A percentile compares a stretch with the other conserved stretches of the same genome.
These are phyloP conservation scores for Phytophthora brassicae DNA, from an alignment of 352 stramenopile genomes.

Conservation along the genomic window DNA sequence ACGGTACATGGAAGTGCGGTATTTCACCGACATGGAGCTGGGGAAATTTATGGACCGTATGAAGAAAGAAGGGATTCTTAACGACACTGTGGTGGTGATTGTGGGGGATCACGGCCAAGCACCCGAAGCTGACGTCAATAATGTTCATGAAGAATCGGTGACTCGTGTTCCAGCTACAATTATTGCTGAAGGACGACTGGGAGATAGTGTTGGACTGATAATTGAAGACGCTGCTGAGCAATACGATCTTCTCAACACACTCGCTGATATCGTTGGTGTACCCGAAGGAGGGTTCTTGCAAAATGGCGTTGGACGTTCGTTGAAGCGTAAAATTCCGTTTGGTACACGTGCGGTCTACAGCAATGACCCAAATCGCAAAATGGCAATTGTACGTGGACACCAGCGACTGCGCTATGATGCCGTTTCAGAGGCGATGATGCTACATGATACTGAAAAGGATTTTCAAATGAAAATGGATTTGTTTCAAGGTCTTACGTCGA, in stretches of 20 bases:
- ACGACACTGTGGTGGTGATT: constrained; percentile 65
- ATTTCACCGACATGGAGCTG: constrained; percentile 57
- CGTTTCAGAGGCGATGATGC: constrained; percentile 39
- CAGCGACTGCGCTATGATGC: constrained; percentile 46
- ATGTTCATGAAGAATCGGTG: constrained; percentile 44
- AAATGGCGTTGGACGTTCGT: constrained; percentile 53
- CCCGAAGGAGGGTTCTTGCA: constrained; percentile 52
- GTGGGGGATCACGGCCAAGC: constrained; percentile 57
- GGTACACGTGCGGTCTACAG: constrained; percentile 40
- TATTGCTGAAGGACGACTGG: constrained; percentile 53
- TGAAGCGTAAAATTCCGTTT: constrained; percentile 42
- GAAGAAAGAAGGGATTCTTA: constrained; percentile 43
- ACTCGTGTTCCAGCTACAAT: constrained; percentile 47
- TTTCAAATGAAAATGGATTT: constrained; percentile 40
- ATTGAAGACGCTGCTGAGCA: constrained; percentile 48
- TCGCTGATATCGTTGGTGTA: constrained; percentile 63
- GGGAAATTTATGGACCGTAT: constrained; percentile 61
- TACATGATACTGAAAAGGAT: constrained; percentile 51
- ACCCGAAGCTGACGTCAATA: constrained; percentile 42
- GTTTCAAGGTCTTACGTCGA: constrained; percentile 24
- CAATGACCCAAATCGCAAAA: constrained; percentile 58
- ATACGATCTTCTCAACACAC: constrained; percentile 63
- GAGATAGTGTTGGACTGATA: constrained; percentile 37
- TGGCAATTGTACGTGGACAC: constrained; percentile 45
- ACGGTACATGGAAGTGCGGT: constrained; percentile 58